Evolutionary conservation across 2,329 filamentous ascomycete genomes (phyloP), one percentile per base, ranked within the genome.

Genomic region (Talaromyces atroroseus): DNA sequence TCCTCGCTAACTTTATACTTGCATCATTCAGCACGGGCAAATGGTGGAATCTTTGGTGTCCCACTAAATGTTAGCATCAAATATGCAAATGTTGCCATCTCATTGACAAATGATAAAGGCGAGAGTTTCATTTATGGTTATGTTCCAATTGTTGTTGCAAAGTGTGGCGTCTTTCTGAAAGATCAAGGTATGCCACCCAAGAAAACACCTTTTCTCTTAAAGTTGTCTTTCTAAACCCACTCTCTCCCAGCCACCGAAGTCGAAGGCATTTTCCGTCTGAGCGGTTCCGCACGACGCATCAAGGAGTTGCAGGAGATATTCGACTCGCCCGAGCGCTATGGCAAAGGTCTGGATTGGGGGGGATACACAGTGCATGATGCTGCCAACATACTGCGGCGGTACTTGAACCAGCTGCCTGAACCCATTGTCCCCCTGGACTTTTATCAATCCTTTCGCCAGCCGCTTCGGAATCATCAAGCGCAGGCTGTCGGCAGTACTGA

Each of bases 351-450:
- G 24, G 89, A 96, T 65, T 99, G 94, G 94, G 88, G 90, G 48
- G 94, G 94, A 48, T 99, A 96, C 71, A 99, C 94, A 0, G 94
- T 99, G 44, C 94, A 99, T 73, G 94, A 99, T 80, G 94, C 94
- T 24, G 92, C 94, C 66, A 99, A 97, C 68, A 92, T 99, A 59
- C 82, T 99, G 46, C 87, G 94, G 60, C 85, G 94, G 64, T 99
- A 99, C 71, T 85, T 99, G 60, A 97, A 97, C 72, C 90, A 96
- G 68, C 82, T 99, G 2, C 94, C 94, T 2, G 94, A 99, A 70
- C 94, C 94, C 5, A 96, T 99, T 61, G 94, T 99, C 29, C 94
- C 94, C 2, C 79, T 97, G 53, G 89, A 95, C 65, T 86, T 96
- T 61, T 99, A 99, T 71, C 89, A 95, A 66, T 84, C 84, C 58